These are phyloP conservation scores for Rosa hybrid DNA, from an alignment of 331 rosid species.

Conservation along the genomic window DNA sequence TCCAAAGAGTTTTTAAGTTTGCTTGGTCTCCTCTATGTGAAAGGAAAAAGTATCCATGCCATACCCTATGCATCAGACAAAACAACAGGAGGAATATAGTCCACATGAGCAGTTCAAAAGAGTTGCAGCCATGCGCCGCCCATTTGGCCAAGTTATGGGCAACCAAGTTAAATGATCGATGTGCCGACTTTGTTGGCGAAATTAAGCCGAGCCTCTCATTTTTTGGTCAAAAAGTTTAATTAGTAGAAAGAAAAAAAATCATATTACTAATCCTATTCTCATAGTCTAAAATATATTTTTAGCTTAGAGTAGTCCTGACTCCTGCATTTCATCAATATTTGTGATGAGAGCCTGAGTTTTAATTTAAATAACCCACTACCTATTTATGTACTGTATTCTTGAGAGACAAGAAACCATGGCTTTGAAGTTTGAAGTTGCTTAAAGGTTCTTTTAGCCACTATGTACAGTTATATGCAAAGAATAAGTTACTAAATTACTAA, in stretches of 20 bases:
- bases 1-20: no score
- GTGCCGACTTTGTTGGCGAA: slow-evolving; percentile 14
- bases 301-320: neutral
- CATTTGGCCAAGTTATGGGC: slow-evolving; percentile 3
- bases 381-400: neutral
- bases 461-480: neutral
- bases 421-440: slow-evolving; percentile 20
- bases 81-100: neutral
- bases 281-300: neutral
- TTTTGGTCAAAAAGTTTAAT: neutral
- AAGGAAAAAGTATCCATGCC: no score
- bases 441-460: slow-evolving; percentile 10
- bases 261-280: no score
- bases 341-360: neutral
- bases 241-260: no score
- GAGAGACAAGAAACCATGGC: slow-evolving; percentile 6
- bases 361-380: neutral
- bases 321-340: neutral
- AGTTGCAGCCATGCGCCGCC: slow-evolving; percentile 11
- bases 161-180: slow-evolving; percentile 3
- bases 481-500: no score
- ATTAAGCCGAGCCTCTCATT: neutral
- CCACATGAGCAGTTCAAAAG: slow-evolving; percentile 1
- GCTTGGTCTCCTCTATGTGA: no score
- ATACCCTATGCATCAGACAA: neutral